phyloP scores from a whole-genome alignment of 345 rosid species.

The Heritiera littoralis region DNA sequence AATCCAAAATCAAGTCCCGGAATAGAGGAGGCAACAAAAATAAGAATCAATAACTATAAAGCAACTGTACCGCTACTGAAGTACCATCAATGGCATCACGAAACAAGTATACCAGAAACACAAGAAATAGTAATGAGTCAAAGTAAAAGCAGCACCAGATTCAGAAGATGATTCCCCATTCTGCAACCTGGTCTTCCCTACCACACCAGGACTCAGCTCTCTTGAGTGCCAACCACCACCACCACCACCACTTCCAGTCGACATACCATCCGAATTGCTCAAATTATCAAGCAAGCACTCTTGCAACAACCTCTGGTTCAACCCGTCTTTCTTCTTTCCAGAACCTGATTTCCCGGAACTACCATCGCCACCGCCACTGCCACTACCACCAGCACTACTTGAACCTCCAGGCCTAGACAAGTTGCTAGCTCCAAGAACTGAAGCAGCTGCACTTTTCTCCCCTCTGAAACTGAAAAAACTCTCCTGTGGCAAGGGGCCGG shows the following conservation, averaged over 20 bases:
- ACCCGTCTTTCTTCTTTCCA: conserved; percentile 63
- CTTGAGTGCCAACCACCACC: conserved; percentile 32
- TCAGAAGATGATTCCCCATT: conserved; percentile 68
- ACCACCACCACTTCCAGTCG: conserved; percentile 41
- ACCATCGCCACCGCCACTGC: conserved; percentile 35
- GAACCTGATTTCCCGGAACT: conserved; percentile 41
- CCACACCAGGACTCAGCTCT: conserved; percentile 63
- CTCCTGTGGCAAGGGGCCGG: conserved; percentile 94
- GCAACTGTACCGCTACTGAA: conserved; percentile 3
- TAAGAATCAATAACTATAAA: not conserved
- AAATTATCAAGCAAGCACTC: conserved; percentile 44
- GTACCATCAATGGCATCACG: conserved; percentile 13
- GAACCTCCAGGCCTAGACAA: conserved; percentile 55
- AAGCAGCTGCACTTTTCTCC: conserved; percentile 51
- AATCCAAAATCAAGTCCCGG: not conserved
- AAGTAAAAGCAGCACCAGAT: conserved; percentile 43
- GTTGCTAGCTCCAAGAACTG: conserved; percentile 63
- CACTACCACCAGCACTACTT: not conserved
- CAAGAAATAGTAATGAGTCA: not conserved
- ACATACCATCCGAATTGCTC: conserved; percentile 41
- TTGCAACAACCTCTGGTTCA: conserved; percentile 45
- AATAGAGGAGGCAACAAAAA: not conserved
- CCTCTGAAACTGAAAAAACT: conserved; percentile 67
- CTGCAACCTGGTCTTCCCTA: conserved; percentile 49
- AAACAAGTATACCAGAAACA: not conserved